Conservation (phyloP, 2,329 filamentous ascomycete genomes). For the Nigrospora sphaerica region DNA sequence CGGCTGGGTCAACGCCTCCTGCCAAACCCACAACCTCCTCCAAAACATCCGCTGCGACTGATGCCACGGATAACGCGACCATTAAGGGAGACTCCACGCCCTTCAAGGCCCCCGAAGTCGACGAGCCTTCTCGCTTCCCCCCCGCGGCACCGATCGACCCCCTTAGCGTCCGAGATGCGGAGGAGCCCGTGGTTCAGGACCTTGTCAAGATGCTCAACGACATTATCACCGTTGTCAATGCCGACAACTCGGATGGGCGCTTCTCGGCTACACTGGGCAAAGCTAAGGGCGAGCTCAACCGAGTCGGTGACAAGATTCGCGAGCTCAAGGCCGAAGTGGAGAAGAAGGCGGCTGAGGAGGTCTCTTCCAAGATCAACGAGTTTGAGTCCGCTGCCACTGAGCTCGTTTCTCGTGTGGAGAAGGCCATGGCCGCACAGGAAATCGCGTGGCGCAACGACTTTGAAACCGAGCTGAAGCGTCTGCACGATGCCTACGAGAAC, state of each 20-base stretch:
- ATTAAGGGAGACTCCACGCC: slow-evolving; percentile 16
- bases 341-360: slow-evolving; percentile 66
- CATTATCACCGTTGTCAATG: slow-evolving; percentile 88
- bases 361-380: slow-evolving; percentile 63
- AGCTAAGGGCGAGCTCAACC: slow-evolving; percentile 75
- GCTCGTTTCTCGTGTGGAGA: slow-evolving; percentile 81
- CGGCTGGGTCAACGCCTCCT: slow-evolving; percentile 4
- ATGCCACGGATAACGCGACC: slow-evolving; percentile 3
- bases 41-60: slow-evolving; percentile 17
- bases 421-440: slow-evolving; percentile 75
- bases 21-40: slow-evolving; percentile 21
- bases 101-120: slow-evolving; percentile 53
- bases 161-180: slow-evolving; percentile 65
- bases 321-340: slow-evolving; percentile 63
- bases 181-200: slow-evolving; percentile 85
- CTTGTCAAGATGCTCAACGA: slow-evolving; percentile 94
- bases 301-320: slow-evolving; percentile 72
- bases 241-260: slow-evolving; percentile 69
- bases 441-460: slow-evolving; percentile 81
- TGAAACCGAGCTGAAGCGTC: slow-evolving; percentile 72
- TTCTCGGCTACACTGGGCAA: slow-evolving; percentile 74
- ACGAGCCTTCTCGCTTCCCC: slow-evolving; percentile 58
- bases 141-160: slow-evolving; percentile 69
- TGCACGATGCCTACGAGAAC: slow-evolving; percentile 71
- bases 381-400: slow-evolving; percentile 85